phyloP scores from a whole-genome alignment of 768 basidiomycete species.

The Dentipellis fragilis region DNA sequence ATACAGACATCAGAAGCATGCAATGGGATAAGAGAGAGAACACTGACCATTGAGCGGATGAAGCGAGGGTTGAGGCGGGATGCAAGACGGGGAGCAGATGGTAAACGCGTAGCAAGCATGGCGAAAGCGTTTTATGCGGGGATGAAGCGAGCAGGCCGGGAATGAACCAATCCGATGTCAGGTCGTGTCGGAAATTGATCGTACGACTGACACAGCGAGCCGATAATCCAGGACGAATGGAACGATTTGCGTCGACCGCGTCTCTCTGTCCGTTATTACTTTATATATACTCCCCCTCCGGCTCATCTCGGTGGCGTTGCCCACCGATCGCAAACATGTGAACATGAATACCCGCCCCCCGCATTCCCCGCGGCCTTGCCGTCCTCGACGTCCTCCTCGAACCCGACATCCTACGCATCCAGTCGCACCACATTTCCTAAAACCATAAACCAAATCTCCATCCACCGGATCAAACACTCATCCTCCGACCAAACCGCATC shows the following conservation, averaged over 20 bases:
- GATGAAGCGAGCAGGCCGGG: constrained; percentile 13
- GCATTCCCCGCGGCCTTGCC: not conserved
- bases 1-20: not conserved
- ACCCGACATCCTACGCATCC: constrained; percentile 13
- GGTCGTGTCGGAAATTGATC: not conserved
- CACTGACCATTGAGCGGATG: constrained; percentile 21
- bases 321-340: not conserved
- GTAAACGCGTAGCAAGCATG: constrained; percentile 20
- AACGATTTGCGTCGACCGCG: constrained; percentile 4
- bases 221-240: constrained; percentile 4
- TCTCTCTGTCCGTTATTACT: not conserved
- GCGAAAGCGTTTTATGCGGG: not conserved
- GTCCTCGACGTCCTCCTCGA: not conserved
- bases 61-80: constrained; percentile 21
- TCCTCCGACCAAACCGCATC: constrained; percentile 18
- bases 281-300: constrained; percentile 1
- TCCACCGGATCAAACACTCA: constrained; percentile 33
- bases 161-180: constrained; percentile 13
- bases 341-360: not conserved
- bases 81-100: constrained; percentile 29
- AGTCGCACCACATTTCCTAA: constrained; percentile 56
- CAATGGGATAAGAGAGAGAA: not conserved
- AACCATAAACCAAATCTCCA: constrained; percentile 75
- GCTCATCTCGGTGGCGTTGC: not conserved
- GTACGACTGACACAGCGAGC: constrained; percentile 9